Evolutionary conservation across 2,329 filamentous ascomycete species (phyloP).

Genomic region (Phaeosphaeria sp.): DNA sequence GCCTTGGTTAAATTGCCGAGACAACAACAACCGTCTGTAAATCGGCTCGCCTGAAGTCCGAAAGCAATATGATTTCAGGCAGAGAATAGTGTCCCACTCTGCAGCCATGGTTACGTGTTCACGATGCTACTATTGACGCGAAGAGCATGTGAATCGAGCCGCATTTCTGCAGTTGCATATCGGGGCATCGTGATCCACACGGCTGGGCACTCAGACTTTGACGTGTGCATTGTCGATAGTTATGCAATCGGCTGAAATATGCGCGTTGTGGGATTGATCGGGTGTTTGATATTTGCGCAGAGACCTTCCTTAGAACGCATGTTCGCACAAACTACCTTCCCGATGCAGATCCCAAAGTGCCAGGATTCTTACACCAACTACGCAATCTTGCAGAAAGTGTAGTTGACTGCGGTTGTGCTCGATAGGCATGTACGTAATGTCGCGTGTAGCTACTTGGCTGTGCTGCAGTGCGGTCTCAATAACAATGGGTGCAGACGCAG

Average conservation of each 20-base stretch:
- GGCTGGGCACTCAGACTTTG: constrained; percentile 22
- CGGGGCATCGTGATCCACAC: constrained; percentile 28
- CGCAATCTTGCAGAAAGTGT: constrained; percentile 11
- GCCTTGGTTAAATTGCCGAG: constrained; percentile 20
- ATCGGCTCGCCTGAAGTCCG: neutral
- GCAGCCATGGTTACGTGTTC: neutral
- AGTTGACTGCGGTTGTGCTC: constrained; percentile 9
- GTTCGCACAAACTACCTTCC: constrained; percentile 27
- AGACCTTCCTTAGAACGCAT: constrained; percentile 35
- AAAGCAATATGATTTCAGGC: constrained; percentile 2
- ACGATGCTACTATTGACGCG: neutral
- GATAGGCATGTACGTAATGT: constrained; percentile 16
- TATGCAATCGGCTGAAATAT: constrained; percentile 24
- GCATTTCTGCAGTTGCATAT: constrained; percentile 30
- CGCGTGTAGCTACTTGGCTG: constrained; percentile 29
- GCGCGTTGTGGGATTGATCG: constrained; percentile 19
- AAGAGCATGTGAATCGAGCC: constrained; percentile 10
- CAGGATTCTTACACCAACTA: constrained; percentile 2
- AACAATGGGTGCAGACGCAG: constrained; percentile 34
- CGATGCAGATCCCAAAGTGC: constrained; percentile 11
- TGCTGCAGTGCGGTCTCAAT: constrained; percentile 40
- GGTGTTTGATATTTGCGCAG: constrained; percentile 22
- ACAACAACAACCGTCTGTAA: neutral
- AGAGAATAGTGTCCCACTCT: constrained; percentile 3
- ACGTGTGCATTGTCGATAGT: constrained; percentile 24